Evolutionary conservation across 2,329 filamentous ascomycete species (phyloP), one percentile per base, ranked within the genome.

Genomic region (Trichoderma breve): DNA sequence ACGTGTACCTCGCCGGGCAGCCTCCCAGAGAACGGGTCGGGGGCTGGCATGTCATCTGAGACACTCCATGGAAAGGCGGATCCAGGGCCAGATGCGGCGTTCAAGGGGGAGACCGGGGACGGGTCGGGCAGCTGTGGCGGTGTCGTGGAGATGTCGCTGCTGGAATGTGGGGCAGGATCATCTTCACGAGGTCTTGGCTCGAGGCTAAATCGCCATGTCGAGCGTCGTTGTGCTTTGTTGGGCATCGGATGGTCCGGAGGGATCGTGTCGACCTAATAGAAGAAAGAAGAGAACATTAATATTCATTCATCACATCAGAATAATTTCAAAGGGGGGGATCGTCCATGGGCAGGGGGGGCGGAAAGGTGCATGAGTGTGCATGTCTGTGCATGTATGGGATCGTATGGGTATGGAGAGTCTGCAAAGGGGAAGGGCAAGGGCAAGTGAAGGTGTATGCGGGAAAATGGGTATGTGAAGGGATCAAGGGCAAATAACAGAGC

Each of bases 151-250:
- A 75, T 73, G 61, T 76, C 74, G 73, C 73, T 73, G 64, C 73
- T 74, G 69, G 74, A 58, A 65, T 74, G 78, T 73, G 76, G 53
- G 69, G 73, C 73, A 53, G 72, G 57, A 65, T 73, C 75, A 66
- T 76, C 77, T 61, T 74, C 74, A 71, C 76, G 76, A 70, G 81
- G 78, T 74, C 78, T 81, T 64, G 78, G 71, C 73, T 81, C 77
- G 74, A 82, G 74, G 72, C 78, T 78, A 77, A 85, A 73, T 63
- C 81, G 82, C 85, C 84, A 86, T 28, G 85, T 86, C 63, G 80
- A 78, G 70, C 84, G 83, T 70, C 83, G 81, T 73, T 83, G 82
- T 74, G 76, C 72, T 79, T 83, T 81, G 75, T 81, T 80, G 75
- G 74, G 74, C 74, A 79, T 80, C 63, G 64, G 75, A 76, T 81